Evolutionary conservation across 306 rosid species (phyloP).

Genomic region (Acacia melanoxylon): DNA sequence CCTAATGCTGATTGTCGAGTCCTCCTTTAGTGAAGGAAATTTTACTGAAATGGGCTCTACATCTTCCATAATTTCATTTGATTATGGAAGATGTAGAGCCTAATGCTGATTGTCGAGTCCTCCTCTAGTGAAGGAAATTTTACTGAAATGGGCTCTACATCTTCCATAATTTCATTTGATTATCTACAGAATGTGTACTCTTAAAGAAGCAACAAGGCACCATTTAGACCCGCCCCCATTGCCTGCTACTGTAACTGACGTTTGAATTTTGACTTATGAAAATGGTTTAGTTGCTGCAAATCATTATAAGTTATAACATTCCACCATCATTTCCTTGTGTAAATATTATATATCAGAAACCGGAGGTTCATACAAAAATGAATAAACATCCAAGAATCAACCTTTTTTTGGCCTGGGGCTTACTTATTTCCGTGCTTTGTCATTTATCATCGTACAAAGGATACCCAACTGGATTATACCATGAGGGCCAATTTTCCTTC

Average conservation of each 20-base stretch:
- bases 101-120: neutral
- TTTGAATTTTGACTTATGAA: neutral
- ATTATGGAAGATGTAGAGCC: neutral
- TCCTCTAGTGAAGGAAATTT: neutral
- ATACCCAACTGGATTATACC: neutral
- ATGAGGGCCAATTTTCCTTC: constrained; percentile 1
- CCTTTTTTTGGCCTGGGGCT: neutral
- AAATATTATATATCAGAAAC: neutral
- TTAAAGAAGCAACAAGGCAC: neutral
- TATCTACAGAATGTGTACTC: neutral
- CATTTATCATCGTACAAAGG: neutral
- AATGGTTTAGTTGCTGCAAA: constrained; percentile 14
- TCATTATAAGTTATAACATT: neutral
- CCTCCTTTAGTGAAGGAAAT: neutral
- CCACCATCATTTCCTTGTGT: neutral
- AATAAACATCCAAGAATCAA: neutral
- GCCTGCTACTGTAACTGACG: neutral
- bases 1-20: neutral
- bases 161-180: neutral
- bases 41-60: neutral
- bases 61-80: neutral
- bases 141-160: neutral
- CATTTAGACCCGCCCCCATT: neutral
- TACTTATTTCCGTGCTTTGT: neutral
- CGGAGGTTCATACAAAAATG: neutral